Evolutionary conservation across 768 basidiomycete genomes (phyloP), one percentile per base, ranked within the genome.

Genomic region (Mycena sanguinolenta): DNA sequence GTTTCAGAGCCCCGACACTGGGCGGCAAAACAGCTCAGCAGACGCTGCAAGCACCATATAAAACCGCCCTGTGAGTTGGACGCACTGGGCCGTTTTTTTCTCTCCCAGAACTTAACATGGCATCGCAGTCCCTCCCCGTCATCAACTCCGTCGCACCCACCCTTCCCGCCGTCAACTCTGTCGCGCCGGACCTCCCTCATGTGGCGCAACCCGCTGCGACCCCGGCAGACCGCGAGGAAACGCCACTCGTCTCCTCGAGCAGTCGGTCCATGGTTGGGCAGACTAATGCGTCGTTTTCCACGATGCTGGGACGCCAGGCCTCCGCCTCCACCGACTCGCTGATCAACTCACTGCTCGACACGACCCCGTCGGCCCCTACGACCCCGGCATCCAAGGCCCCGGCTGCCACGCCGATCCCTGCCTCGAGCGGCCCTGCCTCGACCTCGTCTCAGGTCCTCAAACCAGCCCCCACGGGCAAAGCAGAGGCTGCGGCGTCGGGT

Each of bases 221-320:
- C n/a, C 23, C 27, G 50, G 13, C 27, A 21, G 25, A 3, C n/a
- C 42, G 17, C 12, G 42, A 28, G 25, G 50, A 52, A 12, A 6
- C 25, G 7, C 50, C 27, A 4, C 50, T 14, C 23, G 12, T 52
- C 19, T 52, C 50, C 25, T 52, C 58, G 3, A 19, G 39, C 4
- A 17, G 9, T 3, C 58, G 58, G 3, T 60, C 58, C 6, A 60
- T 60, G 58, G 13, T 17, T 9, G 39, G 58, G 28, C 58, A 60
- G 42, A 60, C 58, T 13, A 60, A 46, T 27, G 42, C 58, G 19
- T 60, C 58, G 8, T 60, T 60, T 34, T 44, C 58, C 39, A 60
- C 23, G 25, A 52, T 60, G 58, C 58, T 60, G 39, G 21, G 28
- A 5, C 58, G 58, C 16, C 58, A 60, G 58, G 42, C 39, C 2